Base-by-base conservation (phyloP, 345 rosid species). In the Eucalyptus fibrosa region DNA sequence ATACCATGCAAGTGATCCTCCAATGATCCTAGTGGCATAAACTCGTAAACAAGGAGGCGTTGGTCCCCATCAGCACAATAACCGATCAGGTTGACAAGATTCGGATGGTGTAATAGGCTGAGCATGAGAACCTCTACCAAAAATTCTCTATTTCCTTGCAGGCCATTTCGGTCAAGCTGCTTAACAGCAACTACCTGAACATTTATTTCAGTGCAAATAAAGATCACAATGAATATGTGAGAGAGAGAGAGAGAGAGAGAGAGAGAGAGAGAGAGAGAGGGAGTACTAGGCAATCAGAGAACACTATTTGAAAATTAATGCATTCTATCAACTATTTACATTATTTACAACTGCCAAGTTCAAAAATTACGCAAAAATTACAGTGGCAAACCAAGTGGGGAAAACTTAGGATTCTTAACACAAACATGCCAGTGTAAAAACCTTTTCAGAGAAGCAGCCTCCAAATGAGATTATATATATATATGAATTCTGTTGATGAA, bases 1-100 rank as follows among this genome's bases (percentile, higher is more conserved):
- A 94, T 91, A 98, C 99, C 99, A n/a, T 98, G 99, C 90, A 98
- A 93, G 90, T 98, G 99, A 94, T 98, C 99, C 90, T 98, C 99
- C 94, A 97, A 86, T 15, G 99, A 97, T 56, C 99, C 98, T 86
- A 97, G 92, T 16, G 99, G 97, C 99, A 97, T 97, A 89, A 94
- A 97, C 93, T 97, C 99, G 15, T 97, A 97, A 62, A 97, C 99
- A 91, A 97, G 98, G 88, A 97, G 97, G 89, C 99, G 96, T 67
- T 97, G 99, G 88, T 97, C 99, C 81, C 99, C 99, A 93, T 97
- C 99, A 50, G 99, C 99, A 87, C 99, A 97, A 93, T 97, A 97
- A 87, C 99, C 99, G 87, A 97, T 97, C 95, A 97, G 92, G 90
- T 97, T 97, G 86, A 97, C 99, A 65, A 97, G 99, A 90, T 97